phyloP scores from a whole-genome alignment of 2,329 filamentous ascomycete species.

The Fonsecaea pedrosoi region DNA sequence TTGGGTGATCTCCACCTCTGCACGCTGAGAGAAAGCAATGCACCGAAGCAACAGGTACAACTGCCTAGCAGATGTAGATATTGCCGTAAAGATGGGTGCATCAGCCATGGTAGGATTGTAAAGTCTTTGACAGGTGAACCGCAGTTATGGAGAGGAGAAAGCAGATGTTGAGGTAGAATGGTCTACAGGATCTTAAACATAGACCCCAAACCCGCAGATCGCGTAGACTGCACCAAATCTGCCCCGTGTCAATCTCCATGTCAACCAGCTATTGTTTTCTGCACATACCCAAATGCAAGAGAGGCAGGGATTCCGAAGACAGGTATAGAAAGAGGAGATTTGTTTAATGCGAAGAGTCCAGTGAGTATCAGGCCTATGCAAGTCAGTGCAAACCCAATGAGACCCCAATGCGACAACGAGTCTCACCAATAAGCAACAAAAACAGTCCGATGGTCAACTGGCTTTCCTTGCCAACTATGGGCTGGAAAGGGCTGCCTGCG shows the following conservation, averaged over 20 bases:
- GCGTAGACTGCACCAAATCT: slow-evolving; percentile 96
- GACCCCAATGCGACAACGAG: slow-evolving; percentile 44
- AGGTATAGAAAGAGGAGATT: slow-evolving; percentile 78
- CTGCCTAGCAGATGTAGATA: slow-evolving; percentile 67
- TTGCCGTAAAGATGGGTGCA: slow-evolving; percentile 63
- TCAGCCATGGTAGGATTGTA: slow-evolving; percentile 37
- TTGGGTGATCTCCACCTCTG: slow-evolving; percentile 75
- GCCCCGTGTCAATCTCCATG: slow-evolving; percentile 21
- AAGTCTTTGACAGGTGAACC: not conserved
- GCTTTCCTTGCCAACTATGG: slow-evolving; percentile 77
- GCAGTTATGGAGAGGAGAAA: not conserved
- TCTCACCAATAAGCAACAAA: slow-evolving; percentile 71
- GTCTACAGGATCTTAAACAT: slow-evolving; percentile 70
- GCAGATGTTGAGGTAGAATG: not conserved
- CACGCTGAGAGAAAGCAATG: slow-evolving; percentile 66
- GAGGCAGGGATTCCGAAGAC: slow-evolving; percentile 85
- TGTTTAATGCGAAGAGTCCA: slow-evolving; percentile 49
- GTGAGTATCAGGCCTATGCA: slow-evolving; percentile 49
- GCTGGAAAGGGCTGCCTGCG: slow-evolving; percentile 82
- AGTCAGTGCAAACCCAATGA: slow-evolving; percentile 64
- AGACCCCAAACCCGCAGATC: slow-evolving; percentile 98
- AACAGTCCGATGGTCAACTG: slow-evolving; percentile 83
- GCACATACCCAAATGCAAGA: slow-evolving; percentile 81
- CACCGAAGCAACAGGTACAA: slow-evolving; percentile 66
- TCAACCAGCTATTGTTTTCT: slow-evolving; percentile 8